Conservation (phyloP, 352 stramenopile genomes). For the Globisporangium carolinianum region DNA sequence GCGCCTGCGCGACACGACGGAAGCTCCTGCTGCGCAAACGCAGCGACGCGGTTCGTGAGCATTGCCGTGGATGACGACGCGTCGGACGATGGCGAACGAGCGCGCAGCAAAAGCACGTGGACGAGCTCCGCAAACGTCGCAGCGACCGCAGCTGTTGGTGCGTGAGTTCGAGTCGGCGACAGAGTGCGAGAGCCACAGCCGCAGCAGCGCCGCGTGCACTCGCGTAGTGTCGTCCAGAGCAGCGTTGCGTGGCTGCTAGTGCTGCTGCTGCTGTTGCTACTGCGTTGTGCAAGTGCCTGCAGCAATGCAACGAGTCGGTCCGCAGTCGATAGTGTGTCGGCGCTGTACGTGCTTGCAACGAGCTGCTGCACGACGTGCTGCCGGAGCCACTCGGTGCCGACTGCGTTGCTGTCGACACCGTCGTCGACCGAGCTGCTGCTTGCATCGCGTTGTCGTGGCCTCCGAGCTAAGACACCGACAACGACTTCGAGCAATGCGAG, state of each 20-base stretch:
- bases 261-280: neutral
- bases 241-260: conserved; percentile 12
- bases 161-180: neutral
- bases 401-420: conserved; percentile 7
- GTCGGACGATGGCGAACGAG: neutral
- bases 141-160: conserved; percentile 14
- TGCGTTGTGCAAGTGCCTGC: conserved; percentile 19
- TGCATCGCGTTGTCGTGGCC: no score
- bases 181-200: conserved; percentile 15
- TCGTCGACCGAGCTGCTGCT: neutral
- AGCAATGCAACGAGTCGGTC: conserved; percentile 21
- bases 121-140: conserved; percentile 41
- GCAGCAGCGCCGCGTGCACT: conserved; percentile 56
- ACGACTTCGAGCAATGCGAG: conserved; percentile 22
- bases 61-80: neutral
- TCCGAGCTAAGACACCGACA: neutral
- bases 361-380: conserved; percentile 43
- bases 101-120: conserved; percentile 25
- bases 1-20: conserved; percentile 29
- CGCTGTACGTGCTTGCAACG: conserved; percentile 31
- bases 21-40: conserved; percentile 44
- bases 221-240: conserved; percentile 46
- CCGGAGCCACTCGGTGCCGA: conserved; percentile 23
- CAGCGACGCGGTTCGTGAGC: conserved; percentile 18
- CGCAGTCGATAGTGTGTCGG: conserved; percentile 10